phyloP scores from a whole-genome alignment of 169 alveolate species.

The Cryptosporidium felis region DNA sequence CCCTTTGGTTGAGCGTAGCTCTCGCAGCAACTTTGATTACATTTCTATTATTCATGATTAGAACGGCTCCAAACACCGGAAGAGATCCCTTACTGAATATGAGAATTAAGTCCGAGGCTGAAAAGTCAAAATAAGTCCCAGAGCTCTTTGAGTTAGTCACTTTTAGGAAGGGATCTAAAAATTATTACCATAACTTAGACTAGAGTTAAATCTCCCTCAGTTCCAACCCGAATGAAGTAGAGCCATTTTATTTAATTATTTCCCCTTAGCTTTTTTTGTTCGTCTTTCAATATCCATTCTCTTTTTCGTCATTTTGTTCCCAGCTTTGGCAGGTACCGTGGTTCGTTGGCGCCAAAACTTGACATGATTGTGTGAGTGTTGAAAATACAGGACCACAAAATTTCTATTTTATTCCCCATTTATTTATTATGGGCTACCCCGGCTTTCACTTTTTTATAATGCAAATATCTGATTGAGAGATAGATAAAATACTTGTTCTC shows the following conservation, averaged over 20 bases:
- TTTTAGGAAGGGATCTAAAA: background rate
- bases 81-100: conserved; percentile 59
- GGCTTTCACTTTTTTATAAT: too few species aligned
- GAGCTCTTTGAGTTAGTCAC: background rate
- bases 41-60: conserved; percentile 41
- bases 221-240: background rate
- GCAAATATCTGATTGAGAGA: too few species aligned
- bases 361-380: too few species aligned
- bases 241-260: background rate
- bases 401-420: too few species aligned
- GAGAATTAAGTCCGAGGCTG: conserved; percentile 59
- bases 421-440: too few species aligned
- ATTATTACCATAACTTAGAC: background rate
- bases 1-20: conserved; percentile 44
- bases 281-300: too few species aligned
- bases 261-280: background rate
- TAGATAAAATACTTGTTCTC: too few species aligned
- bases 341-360: too few species aligned
- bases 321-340: too few species aligned
- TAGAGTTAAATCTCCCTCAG: background rate
- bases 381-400: too few species aligned
- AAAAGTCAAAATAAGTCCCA: conserved; percentile 27
- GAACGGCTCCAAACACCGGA: conserved; percentile 67
- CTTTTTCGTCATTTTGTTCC: too few species aligned
- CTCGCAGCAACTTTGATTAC: conserved; percentile 13